phyloP scores from a whole-genome alignment of 345 rosid species.

The Camelina laxa region DNA sequence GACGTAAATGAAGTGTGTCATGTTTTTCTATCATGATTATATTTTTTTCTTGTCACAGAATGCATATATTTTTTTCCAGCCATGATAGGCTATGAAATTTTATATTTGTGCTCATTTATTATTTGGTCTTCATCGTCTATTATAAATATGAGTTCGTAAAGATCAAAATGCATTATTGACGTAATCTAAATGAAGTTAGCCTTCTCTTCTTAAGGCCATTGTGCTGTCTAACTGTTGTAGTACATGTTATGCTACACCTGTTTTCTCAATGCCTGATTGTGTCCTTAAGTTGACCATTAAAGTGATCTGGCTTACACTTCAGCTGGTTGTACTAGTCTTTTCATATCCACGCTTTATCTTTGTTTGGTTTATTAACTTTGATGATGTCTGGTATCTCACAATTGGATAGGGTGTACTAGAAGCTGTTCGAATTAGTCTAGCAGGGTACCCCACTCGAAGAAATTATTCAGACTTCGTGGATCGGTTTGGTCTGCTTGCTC shows the following conservation, averaged over 20 bases:
- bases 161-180: conserved; percentile 20
- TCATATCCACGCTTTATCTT: conserved; percentile 5
- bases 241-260: neutral
- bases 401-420: conserved; percentile 87
- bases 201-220: conserved; percentile 8
- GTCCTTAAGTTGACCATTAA: conserved; percentile 19
- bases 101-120: neutral
- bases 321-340: conserved; percentile 26
- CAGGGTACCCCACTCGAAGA: conserved; percentile 96
- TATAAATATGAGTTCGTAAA: neutral
- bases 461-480: conserved; percentile 87
- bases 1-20: neutral
- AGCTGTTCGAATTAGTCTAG: conserved; percentile 98
- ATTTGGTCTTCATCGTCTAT: conserved; percentile 7
- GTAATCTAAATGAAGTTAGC: conserved; percentile 1
- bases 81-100: conserved; percentile 28
- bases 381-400: conserved; percentile 32
- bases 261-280: neutral
- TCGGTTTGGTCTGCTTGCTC: conserved; percentile 84
- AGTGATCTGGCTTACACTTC: conserved; percentile 28
- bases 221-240: conserved; percentile 10
- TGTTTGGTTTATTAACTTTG: conserved; percentile 26
- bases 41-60: conserved; percentile 15
- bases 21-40: conserved; percentile 8
- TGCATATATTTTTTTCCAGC: conserved; percentile 24